These are phyloP conservation scores for Peronospora tabacina DNA, from an alignment of 352 stramenopile genomes.

Conservation along the genomic window DNA sequence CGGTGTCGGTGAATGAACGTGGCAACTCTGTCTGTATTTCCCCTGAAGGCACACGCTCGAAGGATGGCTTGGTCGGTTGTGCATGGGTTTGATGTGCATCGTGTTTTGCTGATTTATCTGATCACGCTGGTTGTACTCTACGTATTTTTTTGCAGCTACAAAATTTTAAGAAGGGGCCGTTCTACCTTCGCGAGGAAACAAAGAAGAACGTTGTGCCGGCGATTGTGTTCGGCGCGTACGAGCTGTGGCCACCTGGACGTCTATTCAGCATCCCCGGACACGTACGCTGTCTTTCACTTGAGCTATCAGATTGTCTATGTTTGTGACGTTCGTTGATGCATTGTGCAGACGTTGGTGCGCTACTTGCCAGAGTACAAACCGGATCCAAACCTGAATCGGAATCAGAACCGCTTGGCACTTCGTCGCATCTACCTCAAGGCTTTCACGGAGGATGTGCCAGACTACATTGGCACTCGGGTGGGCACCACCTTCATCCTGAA, in stretches of 20 bases:
- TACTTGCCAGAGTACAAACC: conserved; percentile 67
- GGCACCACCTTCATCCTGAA: conserved; percentile 45
- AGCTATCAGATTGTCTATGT: conserved; percentile 26
- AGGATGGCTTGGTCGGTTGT: conserved; percentile 50
- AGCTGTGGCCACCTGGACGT: conserved; percentile 69
- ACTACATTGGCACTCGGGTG: conserved; percentile 48
- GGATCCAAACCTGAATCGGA: conserved; percentile 63
- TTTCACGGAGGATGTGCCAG: conserved; percentile 62
- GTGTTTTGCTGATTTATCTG: neutral
- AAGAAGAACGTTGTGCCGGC: conserved; percentile 76
- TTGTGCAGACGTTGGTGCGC: conserved; percentile 52
- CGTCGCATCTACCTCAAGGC: conserved; percentile 73
- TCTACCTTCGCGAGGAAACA: conserved; percentile 77
- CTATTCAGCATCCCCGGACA: conserved; percentile 67
- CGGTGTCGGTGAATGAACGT: conserved; percentile 55
- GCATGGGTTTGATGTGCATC: neutral
- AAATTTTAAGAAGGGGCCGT: conserved; percentile 85
- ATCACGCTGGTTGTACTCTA: neutral
- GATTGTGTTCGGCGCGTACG: conserved; percentile 74
- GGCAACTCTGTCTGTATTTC: conserved; percentile 79
- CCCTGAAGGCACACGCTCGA: conserved; percentile 76
- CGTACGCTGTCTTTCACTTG: conserved; percentile 21
- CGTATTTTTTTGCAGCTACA: conserved; percentile 47
- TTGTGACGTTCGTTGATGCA: neutral
- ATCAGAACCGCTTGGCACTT: conserved; percentile 73